Percentiles rank a stretch among this genome's conserved stretches.
Evolutionary conservation across 495 filamentous ascomycete species (phyloP).

Genomic region (Staphylotrichum tortipilum): DNA sequence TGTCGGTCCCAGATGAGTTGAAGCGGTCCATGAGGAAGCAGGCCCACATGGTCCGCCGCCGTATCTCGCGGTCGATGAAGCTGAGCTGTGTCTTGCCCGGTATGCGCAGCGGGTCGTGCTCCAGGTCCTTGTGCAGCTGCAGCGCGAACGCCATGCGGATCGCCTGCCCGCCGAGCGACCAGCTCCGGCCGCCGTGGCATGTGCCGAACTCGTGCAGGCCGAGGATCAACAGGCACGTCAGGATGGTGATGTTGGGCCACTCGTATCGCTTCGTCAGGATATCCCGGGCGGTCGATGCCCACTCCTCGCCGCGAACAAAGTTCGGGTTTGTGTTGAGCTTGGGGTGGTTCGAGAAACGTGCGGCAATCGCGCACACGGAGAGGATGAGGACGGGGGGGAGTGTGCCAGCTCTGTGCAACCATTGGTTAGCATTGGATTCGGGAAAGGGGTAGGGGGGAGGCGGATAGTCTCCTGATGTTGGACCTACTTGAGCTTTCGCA

Average conservation of each 20-base stretch:
- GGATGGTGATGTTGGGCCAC: conserved; percentile 89
- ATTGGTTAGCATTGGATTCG: conserved; percentile 20
- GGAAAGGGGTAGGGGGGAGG: neutral
- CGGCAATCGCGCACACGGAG: conserved; percentile 85
- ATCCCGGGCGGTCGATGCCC: conserved; percentile 75
- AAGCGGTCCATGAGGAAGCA: conserved; percentile 97
- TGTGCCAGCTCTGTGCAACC: conserved; percentile 37
- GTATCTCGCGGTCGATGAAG: conserved; percentile 86
- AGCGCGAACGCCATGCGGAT: conserved; percentile 95
- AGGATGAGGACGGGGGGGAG: conserved; percentile 80
- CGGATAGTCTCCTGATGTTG: conserved; percentile 1
- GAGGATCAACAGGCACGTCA: conserved; percentile 79
- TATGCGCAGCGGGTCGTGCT: conserved; percentile 65
- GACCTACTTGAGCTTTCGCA: conserved; percentile 66
- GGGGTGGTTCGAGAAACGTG: conserved; percentile 92
- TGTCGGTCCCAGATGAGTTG: conserved; percentile 89
- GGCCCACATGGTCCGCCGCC: conserved; percentile 93
- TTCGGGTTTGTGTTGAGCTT: conserved; percentile 72
- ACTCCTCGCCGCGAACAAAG: conserved; percentile 84
- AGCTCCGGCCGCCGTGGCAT: conserved; percentile 90
- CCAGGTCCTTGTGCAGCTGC: conserved; percentile 89
- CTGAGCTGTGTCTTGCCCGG: conserved; percentile 65
- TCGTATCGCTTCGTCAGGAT: conserved; percentile 82
- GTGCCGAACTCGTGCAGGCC: conserved; percentile 95
- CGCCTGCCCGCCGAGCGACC: conserved; percentile 90